A percentile compares a stretch with the other conserved stretches of the same genome.
phyloP scores from a whole-genome alignment of 2,329 filamentous ascomycete species.

The Endoconidiophora laricicola region DNA sequence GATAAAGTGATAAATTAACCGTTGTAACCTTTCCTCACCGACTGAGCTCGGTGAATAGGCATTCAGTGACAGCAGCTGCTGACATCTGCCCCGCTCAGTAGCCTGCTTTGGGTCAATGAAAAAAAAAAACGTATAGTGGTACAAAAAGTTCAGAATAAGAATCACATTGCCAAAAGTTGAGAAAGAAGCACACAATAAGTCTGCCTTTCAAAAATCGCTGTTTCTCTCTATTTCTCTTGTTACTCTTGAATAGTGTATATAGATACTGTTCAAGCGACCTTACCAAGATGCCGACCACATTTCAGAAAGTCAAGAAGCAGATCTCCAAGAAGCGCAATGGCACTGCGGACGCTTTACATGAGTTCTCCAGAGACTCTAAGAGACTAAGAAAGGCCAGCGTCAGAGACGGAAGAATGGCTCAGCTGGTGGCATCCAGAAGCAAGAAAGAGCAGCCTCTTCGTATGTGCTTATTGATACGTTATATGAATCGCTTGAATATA shows the following conservation, averaged over 20 bases:
- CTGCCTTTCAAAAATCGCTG: background rate
- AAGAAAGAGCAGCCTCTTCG: conserved; percentile 61
- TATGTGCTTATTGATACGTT: conserved; percentile 25
- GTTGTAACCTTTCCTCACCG: background rate
- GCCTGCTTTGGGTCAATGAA: background rate
- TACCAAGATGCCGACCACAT: conserved; percentile 53
- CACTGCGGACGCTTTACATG: conserved; percentile 55
- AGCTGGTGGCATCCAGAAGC: conserved; percentile 49
- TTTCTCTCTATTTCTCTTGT: background rate
- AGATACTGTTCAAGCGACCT: background rate
- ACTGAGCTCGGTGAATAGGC: background rate
- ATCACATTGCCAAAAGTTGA: background rate
- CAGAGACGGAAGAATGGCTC: conserved; percentile 68
- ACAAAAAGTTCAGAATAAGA: conserved; percentile 4
- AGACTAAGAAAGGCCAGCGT: conserved; percentile 62
- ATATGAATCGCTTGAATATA: background rate
- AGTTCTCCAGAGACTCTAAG: conserved; percentile 74
- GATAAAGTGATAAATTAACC: conserved; percentile 5
- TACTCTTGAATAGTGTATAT: background rate
- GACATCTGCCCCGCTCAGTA: background rate
- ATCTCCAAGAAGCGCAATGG: conserved; percentile 75
- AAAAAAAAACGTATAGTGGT: conserved; percentile 6
- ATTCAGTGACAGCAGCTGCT: background rate
- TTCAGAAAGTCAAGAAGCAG: conserved; percentile 75
- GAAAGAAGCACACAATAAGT: background rate